Base-by-base conservation (phyloP, 2,329 filamentous ascomycete species). In the Colletotrichum navitas region DNA sequence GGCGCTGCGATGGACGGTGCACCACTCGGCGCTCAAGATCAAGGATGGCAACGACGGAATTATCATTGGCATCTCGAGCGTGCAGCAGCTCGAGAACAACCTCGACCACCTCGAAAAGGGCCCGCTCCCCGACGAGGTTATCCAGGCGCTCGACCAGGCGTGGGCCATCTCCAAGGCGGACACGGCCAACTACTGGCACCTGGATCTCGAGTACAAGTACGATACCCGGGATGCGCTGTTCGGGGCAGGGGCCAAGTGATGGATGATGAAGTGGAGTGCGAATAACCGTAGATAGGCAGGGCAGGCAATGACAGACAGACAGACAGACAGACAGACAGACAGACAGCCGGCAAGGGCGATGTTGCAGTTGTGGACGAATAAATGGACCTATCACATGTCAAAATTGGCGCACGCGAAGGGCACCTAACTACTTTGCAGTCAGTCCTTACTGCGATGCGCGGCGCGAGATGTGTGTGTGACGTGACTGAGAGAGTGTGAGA, bases 51-150 rank as follows among this genome's bases (percentile, higher is more conserved):
- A 87, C 75, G 90, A 91, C 79, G 88, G 87, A 43, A 83, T 91
- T 74, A 83, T 91, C 63, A 85, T 91, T 61, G 90, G 89, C 45
- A 84, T 89, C 62, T 90, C 87, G 67, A 89, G 84, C 75, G 80
- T 86, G 59, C 82, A 83, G 63, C 89, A 92, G 80, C 82, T 91
- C 43, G 84, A 86, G 76, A 81, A 84, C 74, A 91, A 91, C 78
- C 81, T 91, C 64, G 81, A 85, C 68, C 82, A 86, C 73, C 78
- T 91, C 39, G 88, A 91, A 78, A 89, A 90, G 87, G 92, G 93
- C 0, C 93, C 93, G 1, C 82, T 97, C 74, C 93, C 93, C 0
- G 89, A 93, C 16, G 93, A 94, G 34, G 91, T 97, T 21, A 87
- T 97, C 12, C 81, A 91, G 78, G 90, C 88, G 16, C 83, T 97